phyloP scores from a whole-genome alignment of 768 basidiomycete species.

The Tylopilus felleus region DNA sequence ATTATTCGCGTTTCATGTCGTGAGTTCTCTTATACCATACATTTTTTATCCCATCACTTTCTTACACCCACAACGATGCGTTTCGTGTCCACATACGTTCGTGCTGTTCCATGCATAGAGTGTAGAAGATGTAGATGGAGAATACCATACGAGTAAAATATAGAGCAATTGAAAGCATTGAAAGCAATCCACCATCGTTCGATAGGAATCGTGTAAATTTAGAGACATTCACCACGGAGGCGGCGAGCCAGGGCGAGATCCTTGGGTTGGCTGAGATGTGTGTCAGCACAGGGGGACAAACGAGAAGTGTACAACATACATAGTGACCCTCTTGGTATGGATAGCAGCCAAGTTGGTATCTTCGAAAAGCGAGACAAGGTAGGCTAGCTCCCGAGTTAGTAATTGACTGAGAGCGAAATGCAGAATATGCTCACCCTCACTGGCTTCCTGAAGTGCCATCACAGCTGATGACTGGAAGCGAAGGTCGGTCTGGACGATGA shows the following conservation, averaged over 20 bases:
- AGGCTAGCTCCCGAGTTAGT: constrained; percentile 40
- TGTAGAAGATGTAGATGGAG: not conserved
- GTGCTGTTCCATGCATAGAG: not conserved
- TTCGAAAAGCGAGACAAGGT: constrained; percentile 78
- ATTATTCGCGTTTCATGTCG: constrained; percentile 16
- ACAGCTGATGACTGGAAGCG: constrained; percentile 95
- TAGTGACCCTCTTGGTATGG: constrained; percentile 86
- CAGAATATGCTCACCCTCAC: constrained; percentile 46
- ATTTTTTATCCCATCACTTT: not conserved
- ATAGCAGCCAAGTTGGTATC: constrained; percentile 85
- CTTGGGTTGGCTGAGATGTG: constrained; percentile 28
- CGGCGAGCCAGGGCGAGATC: constrained; percentile 33
- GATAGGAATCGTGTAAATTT: not conserved
- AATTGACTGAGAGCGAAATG: not conserved
- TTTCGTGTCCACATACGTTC: not conserved
- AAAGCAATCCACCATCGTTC: not conserved
- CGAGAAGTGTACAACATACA: constrained; percentile 30
- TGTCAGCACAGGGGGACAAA: not conserved
- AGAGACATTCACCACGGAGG: constrained; percentile 31
- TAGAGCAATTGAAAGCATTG: not conserved
- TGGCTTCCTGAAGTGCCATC: constrained; percentile 88
- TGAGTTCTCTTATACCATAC: not conserved
- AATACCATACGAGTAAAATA: not conserved
- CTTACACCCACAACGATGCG: not conserved
- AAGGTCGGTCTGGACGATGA: constrained; percentile 62